Evolutionary conservation across 2,329 filamentous ascomycete genomes (phyloP), one percentile per base, ranked within the genome.

Genomic region (Penicillium sp.): DNA sequence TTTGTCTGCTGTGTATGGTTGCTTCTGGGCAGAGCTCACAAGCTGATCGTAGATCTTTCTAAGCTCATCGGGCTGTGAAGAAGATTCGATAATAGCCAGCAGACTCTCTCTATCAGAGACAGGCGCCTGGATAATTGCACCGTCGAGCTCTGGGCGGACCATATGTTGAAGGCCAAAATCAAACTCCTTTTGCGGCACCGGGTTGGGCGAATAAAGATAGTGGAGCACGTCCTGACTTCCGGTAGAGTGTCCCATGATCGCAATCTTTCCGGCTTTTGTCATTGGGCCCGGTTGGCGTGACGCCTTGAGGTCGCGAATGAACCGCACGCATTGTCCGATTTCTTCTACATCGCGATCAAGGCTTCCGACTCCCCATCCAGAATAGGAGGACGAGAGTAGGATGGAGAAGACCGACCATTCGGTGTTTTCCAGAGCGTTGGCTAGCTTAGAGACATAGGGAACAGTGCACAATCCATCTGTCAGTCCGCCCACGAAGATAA

Each of bases 101-200:
- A 81, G 68, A 4, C 81, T 83, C 69, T 95, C 88, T 31, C 90
- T 81, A 71, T 96, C 91, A 1, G 85, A 90, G 4, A 92, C 86
- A 0, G 89, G 86, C 0, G 88, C 90, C 71, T 96, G 92, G 53
- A 96, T 76, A 43, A 96, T 88, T 47, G 86, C 86, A 35, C 88
- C 92, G 57, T 94, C 85, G 2, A 96, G 75, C 0, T 56, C 76
- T 0, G 84, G 82, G 13, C 82, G 75, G 39, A 74, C 72, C 6
- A 74, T 58, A 43, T 75, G 60, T 34, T 65, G 46, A 14, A 71
- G 61, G 5, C 65, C 64, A 7, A 59, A 50, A 46, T 69, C 66
- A 31, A 66, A 65, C 6, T 66, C 53, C 59, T 66, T 43, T 66
- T 61, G 32, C 34, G 68, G 64, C 58, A 71, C 48, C 7, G 74